Evolutionary conservation across 83 land plant genomes (phyloP).

Genomic region (Picea mariana): DNA sequence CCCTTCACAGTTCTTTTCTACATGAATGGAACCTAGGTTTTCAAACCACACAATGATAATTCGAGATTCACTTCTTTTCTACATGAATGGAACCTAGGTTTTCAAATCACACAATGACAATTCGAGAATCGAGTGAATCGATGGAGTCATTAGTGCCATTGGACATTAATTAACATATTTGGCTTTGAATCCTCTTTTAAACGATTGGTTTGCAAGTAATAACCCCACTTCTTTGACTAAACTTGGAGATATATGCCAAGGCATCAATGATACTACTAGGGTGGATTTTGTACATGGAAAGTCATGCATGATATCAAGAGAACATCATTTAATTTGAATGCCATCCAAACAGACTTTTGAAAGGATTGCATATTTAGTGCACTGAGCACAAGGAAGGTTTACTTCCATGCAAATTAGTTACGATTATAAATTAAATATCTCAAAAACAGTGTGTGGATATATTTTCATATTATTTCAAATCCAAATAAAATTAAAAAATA

Average conservation of each 20-base stretch:
- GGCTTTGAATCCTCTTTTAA: slow-evolving; percentile 60
- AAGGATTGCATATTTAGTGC: no score
- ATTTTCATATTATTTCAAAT: no score
- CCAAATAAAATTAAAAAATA: no score
- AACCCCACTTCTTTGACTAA: slow-evolving; percentile 60
- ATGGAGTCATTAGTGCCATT: slow-evolving; percentile 70
- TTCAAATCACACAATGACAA: slow-evolving; percentile 53
- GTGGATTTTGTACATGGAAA: slow-evolving; percentile 49
- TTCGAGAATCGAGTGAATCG: slow-evolving; percentile 36
- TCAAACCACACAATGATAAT: slow-evolving; percentile 35
- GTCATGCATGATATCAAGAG: slow-evolving; percentile 42
- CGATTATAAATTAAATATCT: no score
- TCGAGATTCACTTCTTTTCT: no score
- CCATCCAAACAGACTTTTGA: slow-evolving; percentile 36
- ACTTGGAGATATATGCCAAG: slow-evolving; percentile 68
- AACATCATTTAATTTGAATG: slow-evolving; percentile 48
- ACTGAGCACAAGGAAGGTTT: no score
- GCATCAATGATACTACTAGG: slow-evolving; percentile 22
- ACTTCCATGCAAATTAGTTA: no score
- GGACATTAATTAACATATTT: slow-evolving; percentile 69
- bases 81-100: background rate
- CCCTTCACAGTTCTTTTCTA: no score
- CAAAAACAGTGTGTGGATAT: no score
- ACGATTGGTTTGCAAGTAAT: slow-evolving; percentile 71
- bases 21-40: no score